phyloP scores from a whole-genome alignment of 2,329 filamentous ascomycete species.

The Aspergillus piperis region DNA sequence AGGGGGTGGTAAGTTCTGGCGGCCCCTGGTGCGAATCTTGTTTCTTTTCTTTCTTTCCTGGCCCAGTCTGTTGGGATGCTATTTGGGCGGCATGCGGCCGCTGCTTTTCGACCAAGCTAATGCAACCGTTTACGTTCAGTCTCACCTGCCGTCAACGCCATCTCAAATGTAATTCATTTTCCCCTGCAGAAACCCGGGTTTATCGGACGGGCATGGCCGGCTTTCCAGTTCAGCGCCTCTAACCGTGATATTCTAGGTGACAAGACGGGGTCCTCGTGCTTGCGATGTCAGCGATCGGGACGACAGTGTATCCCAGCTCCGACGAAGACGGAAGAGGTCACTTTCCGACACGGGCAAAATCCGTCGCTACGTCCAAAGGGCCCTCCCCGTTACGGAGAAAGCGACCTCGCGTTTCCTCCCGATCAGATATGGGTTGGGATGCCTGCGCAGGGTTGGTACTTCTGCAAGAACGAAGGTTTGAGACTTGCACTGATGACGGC shows the following conservation, averaged over 20 bases:
- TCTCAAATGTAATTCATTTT: conserved; percentile 36
- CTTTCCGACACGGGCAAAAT: conserved; percentile 42
- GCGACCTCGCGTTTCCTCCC: conserved; percentile 35
- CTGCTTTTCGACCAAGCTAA: conserved; percentile 14
- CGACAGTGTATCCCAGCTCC: conserved; percentile 38
- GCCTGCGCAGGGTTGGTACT: conserved; percentile 31
- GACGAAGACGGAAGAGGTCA: conserved; percentile 37
- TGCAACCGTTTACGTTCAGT: conserved; percentile 18
- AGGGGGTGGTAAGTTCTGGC: conserved; percentile 39
- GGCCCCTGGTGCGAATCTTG: no score
- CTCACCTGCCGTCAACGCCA: conserved; percentile 42
- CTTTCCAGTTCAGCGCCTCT: background rate
- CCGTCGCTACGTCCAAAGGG: conserved; percentile 37
- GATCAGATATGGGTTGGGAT: conserved; percentile 36
- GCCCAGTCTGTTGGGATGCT: background rate
- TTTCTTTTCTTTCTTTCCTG: background rate
- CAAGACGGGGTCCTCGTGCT: conserved; percentile 36
- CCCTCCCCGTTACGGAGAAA: conserved; percentile 39
- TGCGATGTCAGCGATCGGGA: conserved; percentile 40
- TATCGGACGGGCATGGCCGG: background rate
- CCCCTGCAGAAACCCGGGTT: background rate
- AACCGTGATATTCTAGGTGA: conserved; percentile 30
- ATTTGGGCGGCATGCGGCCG: background rate
- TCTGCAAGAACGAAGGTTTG: background rate
- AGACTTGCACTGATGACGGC: conserved; percentile 3